phyloP scores from a whole-genome alignment of 2,329 filamentous ascomycete genomes.

The Colletotrichum simmondsii region DNA sequence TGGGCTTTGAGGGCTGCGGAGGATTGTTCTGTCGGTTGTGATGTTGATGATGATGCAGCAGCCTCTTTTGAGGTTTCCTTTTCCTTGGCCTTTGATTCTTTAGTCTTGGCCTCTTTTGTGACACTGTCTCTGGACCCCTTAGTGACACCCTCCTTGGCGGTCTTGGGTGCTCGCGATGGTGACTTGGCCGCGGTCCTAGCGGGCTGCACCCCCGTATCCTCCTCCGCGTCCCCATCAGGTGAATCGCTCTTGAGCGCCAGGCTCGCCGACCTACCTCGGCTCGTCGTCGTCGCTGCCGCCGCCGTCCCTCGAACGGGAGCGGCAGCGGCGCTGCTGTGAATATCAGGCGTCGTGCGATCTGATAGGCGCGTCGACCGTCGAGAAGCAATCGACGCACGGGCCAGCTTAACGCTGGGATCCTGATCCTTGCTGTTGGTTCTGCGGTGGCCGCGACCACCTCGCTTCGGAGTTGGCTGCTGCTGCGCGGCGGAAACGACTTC shows the following conservation, averaged over 20 bases:
- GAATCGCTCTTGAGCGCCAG: conserved; percentile 37
- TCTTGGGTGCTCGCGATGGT: conserved; percentile 36
- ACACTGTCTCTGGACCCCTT: neutral
- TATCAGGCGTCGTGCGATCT: conserved; percentile 34
- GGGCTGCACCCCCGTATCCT: conserved; percentile 42
- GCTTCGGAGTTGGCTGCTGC: conserved; percentile 25
- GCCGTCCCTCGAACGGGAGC: conserved; percentile 37
- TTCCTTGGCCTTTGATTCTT: neutral
- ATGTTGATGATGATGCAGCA: neutral
- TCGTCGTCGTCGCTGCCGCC: conserved; percentile 25
- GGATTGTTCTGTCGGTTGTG: neutral
- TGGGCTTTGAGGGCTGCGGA: conserved; percentile 52
- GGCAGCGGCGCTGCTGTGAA: neutral
- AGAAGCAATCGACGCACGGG: conserved; percentile 33
- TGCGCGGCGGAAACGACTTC: conserved; percentile 10
- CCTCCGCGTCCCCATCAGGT: conserved; percentile 34
- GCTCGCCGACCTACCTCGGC: conserved; percentile 41
- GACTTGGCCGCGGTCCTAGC: conserved; percentile 45
- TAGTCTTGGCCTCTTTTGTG: neutral
- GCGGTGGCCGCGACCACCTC: conserved; percentile 23
- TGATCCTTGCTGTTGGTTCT: conserved; percentile 28
- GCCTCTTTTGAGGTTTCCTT: neutral
- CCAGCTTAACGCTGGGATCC: conserved; percentile 34
- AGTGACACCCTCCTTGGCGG: neutral
- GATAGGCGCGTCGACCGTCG: conserved; percentile 34